These are phyloP conservation scores for Phytopythium montanum DNA, from an alignment of 352 stramenopile genomes.

Conservation along the genomic window DNA sequence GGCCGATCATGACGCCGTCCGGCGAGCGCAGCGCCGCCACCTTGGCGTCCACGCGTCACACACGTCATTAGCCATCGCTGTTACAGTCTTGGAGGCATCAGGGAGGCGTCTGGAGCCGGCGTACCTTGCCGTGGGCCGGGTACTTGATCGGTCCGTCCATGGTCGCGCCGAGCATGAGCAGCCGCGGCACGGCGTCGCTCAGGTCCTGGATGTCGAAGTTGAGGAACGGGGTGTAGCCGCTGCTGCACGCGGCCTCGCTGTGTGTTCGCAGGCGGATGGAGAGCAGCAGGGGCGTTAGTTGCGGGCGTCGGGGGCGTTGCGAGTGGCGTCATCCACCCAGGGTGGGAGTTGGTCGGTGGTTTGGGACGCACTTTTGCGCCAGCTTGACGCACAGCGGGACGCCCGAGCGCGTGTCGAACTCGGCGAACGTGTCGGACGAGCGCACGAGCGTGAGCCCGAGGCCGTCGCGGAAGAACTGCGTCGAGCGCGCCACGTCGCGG, in stretches of 20 bases:
- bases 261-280: conserved; percentile 1
- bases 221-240: conserved; percentile 89
- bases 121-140: conserved; percentile 84
- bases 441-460: conserved; percentile 71
- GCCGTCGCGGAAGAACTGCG: conserved; percentile 82
- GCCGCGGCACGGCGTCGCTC: conserved; percentile 77
- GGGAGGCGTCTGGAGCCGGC: background rate
- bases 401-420: conserved; percentile 66
- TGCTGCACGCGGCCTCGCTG: conserved; percentile 77
- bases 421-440: conserved; percentile 76
- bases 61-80: background rate
- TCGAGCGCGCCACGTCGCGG: conserved; percentile 74
- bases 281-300: conserved; percentile 2
- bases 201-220: conserved; percentile 91
- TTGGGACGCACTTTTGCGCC: conserved; percentile 51
- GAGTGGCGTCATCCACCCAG: no score
- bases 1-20: conserved; percentile 90
- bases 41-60: conserved; percentile 22
- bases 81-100: background rate
- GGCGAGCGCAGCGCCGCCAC: conserved; percentile 85
- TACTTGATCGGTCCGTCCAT: conserved; percentile 94
- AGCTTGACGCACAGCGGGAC: conserved; percentile 80
- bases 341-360: no score
- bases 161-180: conserved; percentile 84
- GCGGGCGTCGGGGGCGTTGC: no score